Base-by-base conservation (phyloP, 768 basidiomycete genomes). In the Favolaschia claudopus region DNA sequence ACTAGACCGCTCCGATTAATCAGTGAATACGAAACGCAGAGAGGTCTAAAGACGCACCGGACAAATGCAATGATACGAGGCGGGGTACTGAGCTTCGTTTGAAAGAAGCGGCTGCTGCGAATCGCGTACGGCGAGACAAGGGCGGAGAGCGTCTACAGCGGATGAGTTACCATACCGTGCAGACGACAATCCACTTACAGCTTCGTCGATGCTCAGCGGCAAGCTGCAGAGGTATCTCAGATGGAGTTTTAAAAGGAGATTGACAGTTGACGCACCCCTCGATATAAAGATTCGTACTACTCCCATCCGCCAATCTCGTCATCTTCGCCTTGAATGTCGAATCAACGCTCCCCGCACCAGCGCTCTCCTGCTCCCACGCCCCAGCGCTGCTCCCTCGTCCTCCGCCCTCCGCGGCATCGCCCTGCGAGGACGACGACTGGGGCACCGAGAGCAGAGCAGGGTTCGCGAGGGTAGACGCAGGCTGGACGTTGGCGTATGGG, bases 61-160 rank as follows among this genome's bases (percentile, higher is more conserved):
- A 92, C 89, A 65, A 93, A 93, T 0, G 90, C 91, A 53, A 93
- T 92, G 60, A 92, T 89, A 56, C 90, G 78, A 19, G 90, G 89
- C 1, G 91, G 91, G 54, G 85, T 84, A 59, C 89, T 91, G 22
- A 93, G 71, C 62, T 88, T 82, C 10, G 91, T 92, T 71, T 89
- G 89, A 71, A 93, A 93, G 71, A 92, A 89, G 17, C 92, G 81
- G 63, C 85, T 89, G 67, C 89, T 90, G 70, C 84, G 87, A 62
- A 93, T 91, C 45, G 80, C 75, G 72, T 91, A 80, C 1, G 92
- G 92, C 0, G 79, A 74, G n/a, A 92, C 83, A 34, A 93, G 79
- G 7, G 85, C 84, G 1, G 79, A 69, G 28, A 93, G 80, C 24
- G 87, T 88, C 84, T 90, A 55, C 9, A 43, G 50, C 15, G 34